Evolutionary conservation across 75 land plant genomes (phyloP), one percentile per base, ranked within the genome.

Genomic region (Pinus taeda): DNA sequence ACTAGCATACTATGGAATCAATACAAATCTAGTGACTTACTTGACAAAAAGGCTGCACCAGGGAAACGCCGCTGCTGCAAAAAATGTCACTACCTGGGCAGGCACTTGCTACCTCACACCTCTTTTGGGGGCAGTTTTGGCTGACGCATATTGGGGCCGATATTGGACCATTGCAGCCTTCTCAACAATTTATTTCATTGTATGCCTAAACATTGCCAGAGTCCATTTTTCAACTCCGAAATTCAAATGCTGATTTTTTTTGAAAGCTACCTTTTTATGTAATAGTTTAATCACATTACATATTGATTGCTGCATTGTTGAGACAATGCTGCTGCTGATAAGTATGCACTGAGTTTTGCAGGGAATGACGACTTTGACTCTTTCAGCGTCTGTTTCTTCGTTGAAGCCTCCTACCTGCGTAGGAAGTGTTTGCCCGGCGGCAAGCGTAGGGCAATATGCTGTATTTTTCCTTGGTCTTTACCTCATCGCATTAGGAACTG

Each of bases 121-220:
- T n/a, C 92, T 97, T 45, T 76, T 94, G 57, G 99, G 98, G 42
- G 99, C 99, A 17, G 75, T 97, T 77, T 59, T 97, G 72, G 95
- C 98, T 14, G 99, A 97, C 85, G 87, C 99, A 57, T 94, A 87
- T 67, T 89, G 91, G 87, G 99, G 99, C 73, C 87, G 95, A 80
- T 97, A 90, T 75, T 88, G 90, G 95, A 95, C 99, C 13, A 90
- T 91, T 75, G 85, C 91, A 49, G 80, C 82, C 65, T 94, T 91
- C 78, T 89, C 92, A 60, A 78, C 86, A 15, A 86, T 94, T 42
- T 97, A 92, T 79, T 87, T 97, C 80, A 71, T 89, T 66, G 99
- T 94, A 85, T 80, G 86, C 74, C 8, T 15, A 22, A 39, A n/a
- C 3, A 26, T 33, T 57, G 77, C 82, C 9, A 21, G 3, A 86